Base-by-base conservation (phyloP, 1,139 yeast genomes). In the Arxiozyma bovina region DNA sequence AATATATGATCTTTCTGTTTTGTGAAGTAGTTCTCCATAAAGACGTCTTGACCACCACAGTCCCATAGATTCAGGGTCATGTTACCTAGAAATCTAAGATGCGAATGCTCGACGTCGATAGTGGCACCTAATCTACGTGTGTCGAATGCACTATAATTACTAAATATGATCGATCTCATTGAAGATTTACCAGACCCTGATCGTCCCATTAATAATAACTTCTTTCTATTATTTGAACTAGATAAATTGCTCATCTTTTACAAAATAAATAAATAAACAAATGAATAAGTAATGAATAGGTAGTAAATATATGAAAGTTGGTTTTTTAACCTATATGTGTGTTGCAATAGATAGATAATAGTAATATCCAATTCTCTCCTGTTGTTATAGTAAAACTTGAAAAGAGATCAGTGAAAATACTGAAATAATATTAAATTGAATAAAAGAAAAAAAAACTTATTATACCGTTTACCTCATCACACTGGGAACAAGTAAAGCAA, bases 171-270 rank as follows among this genome's bases (percentile, higher is more conserved):
- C 51, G 96, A 88, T 63, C 99, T 77, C 99, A 93, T 93, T 12
- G 97, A 90, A 7, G 96, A 88, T 70, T 93, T 93, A 2, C 99
- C 99, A 9, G 96, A 88, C 50, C 99, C 98, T 25, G 96, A 85
- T 51, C 98, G 86, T 73, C 99, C 99, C 93, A 76, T 67, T 17
- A 70, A 58, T 42, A 69, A 58, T 45, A 66, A 58, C 55, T 68
- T 71, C 59, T 70, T 70, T 50, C 70, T 63, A 51, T 68, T 67
- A 54, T 64, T 64, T 1, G 62, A 52, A 12, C 23, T 30, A 8
- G 47, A 30, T 12, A 49, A 49, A 50, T 50, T 52, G 46, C 56
- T 52, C 55, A 52, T 59, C 30, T 58, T 57, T 17, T 54, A 52
- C 42, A 50, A 54, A 2, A 64, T 53, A 17, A 40, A 12, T n/a